These are phyloP conservation scores for Ceratobasidium sp. DNA, from an alignment of 1,284 basidiomycete species.

Conservation along the genomic window DNA sequence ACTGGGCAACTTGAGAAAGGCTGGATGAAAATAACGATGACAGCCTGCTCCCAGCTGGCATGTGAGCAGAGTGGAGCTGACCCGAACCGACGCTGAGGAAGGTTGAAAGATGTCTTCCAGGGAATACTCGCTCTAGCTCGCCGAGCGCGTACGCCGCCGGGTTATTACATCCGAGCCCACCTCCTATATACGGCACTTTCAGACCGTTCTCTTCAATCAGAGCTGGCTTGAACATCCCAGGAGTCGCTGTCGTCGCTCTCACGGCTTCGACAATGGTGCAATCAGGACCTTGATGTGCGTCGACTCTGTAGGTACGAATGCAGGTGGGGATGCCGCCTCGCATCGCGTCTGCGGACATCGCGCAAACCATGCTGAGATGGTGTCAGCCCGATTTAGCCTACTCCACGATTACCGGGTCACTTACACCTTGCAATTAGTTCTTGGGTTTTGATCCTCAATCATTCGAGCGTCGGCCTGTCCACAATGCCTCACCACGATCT, in stretches of 20 bases:
- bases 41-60: background rate
- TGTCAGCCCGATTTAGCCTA: background rate
- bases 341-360: background rate
- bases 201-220: background rate
- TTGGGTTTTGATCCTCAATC: background rate
- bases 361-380: background rate
- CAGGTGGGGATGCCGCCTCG: background rate
- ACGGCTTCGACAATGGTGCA: conserved; percentile 9
- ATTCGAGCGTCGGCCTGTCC: background rate
- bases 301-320: background rate
- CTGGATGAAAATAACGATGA: too few relatives aligned
- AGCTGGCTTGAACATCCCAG: conserved; percentile 1
- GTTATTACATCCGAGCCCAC: conserved; percentile 3
- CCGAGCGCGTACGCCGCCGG: background rate
- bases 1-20: background rate
- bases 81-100: conserved; percentile 28
- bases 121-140: background rate
- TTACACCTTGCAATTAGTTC: background rate
- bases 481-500: background rate
- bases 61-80: background rate
- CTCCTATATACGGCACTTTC: conserved; percentile 1
- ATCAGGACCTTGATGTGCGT: background rate
- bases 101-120: background rate
- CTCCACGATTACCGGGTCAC: background rate
- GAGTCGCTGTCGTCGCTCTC: background rate